phyloP scores from a whole-genome alignment of 169 alveolate species.

The Plasmodium reichenowi region DNA sequence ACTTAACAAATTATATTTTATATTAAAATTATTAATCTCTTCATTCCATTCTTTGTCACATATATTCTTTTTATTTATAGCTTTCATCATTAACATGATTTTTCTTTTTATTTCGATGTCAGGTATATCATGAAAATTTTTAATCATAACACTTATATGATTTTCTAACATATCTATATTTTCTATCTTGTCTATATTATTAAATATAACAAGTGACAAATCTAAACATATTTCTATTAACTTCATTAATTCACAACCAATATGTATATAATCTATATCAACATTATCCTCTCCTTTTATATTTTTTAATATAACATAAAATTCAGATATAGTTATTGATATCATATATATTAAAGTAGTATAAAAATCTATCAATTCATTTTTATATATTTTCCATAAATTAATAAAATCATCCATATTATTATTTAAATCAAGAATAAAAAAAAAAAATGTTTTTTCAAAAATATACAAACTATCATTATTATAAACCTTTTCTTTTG shows the following conservation, averaged over 20 bases:
- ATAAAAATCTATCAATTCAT: slow-evolving; percentile 12
- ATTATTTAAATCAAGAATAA: slow-evolving; percentile 48
- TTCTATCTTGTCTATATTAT: slow-evolving; percentile 6
- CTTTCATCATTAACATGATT: slow-evolving; percentile 17
- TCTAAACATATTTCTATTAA: slow-evolving; percentile 55
- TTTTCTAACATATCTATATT: neutral
- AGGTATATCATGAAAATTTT: slow-evolving; percentile 33
- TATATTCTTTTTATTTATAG: slow-evolving; percentile 2
- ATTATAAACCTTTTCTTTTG: slow-evolving; percentile 13
- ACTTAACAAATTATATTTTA: too few relatives aligned
- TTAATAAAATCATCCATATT: slow-evolving; percentile 8
- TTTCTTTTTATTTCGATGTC: slow-evolving; percentile 66
- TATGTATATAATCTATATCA: slow-evolving; percentile 11
- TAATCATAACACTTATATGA: slow-evolving; percentile 15
- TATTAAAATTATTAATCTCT: slow-evolving; percentile 13
- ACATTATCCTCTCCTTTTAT: neutral
- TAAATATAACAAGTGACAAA: slow-evolving; percentile 12
- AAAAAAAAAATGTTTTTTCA: slow-evolving; percentile 51
- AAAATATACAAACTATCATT: slow-evolving; percentile 27
- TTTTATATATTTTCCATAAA: slow-evolving; percentile 39
- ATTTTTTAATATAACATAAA: slow-evolving; percentile 20
- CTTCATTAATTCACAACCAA: slow-evolving; percentile 37
- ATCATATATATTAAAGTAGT: slow-evolving; percentile 27
- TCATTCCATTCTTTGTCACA: neutral
- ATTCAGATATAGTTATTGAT: slow-evolving; percentile 23